Evolutionary conservation across 1,284 basidiomycete genomes (phyloP), one percentile per base, ranked within the genome.

Genomic region (Ustilago bromivora): DNA sequence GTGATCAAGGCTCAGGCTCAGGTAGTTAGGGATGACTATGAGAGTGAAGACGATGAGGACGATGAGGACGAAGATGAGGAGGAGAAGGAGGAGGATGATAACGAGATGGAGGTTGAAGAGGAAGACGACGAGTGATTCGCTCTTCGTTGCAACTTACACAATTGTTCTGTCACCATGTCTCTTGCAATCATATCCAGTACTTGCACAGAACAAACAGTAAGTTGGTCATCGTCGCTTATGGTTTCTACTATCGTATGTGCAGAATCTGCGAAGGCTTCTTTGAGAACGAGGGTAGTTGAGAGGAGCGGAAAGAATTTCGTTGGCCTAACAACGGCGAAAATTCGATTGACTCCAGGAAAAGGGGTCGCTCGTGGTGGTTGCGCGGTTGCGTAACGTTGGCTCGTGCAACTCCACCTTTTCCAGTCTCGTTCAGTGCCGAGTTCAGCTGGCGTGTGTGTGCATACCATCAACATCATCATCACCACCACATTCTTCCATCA

Each of bases 1-100:
- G 61, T 85, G 34, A 67, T 86, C 41, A 72, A 80, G 60, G 73
- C 80, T 28, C 74, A 71, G 55, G 72, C 78, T 41, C 76, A 81
- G 43, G 65, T 80, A 19, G 67, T 82, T 0, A 47, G 61, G 5
- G 76, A 82, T 34, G 80, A 79, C 34, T 73, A 78, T 12, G 71
- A 62, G 12, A 69, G 70, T 12, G 81, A 76, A 28, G 81, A 76
- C 10, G 56, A 57, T n/a, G 68, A 65, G 1, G 70, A 70, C 0
- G 58, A 73, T 0, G 66, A 69, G 7, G 63, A 69, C 4, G 55
- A 65, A 4, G 74, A 71, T 2, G 62, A 66, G 6, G 66, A 67
- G 0, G 60, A 59, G 7, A 62, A 74, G 7, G 57, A 66, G 10
- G 62, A 71, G 1, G 63, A 75, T 4, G 73, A 73, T 17, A 70